Evolutionary conservation across 83 land plant species (phyloP), one percentile per base, ranked within the genome.

Genomic region (Picea abies): DNA sequence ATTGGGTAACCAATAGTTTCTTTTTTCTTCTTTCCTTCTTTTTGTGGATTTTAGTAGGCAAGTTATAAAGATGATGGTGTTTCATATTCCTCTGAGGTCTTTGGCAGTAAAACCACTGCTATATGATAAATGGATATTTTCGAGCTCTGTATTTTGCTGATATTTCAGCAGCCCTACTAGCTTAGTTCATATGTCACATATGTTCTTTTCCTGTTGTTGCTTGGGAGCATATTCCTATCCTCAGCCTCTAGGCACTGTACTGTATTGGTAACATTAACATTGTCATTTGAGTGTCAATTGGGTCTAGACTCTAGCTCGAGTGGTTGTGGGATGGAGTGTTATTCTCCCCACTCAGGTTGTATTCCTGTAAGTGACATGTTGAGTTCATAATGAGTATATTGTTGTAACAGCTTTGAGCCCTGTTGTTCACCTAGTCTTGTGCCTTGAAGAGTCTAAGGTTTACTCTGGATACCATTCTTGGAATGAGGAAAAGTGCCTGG

Each of bases 1-100:
- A 32, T 32, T 32, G 35, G 35, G 98, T 96, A 90, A 89, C 19
- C 61, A 39, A 1, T 71, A 73, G 23, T 73, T 73, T 39, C 58
- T 61, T 82, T 29, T 6, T 37, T 25, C 44, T 73, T 20, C 56
- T 61, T 79, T 29, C 19, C 29, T 25, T 56, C 10, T 44, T 22
- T 44, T 73, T 9, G 56, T 23, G 41, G 17, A 32, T 9, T 49
- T 44, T 39, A 3, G 77, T 73, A 17, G 23, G 44, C 44, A 41
- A 6, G 19, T 41, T 17, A 69, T 72, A 39, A 72, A 72, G n/a
- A 41, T 22, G n/a, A 68, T 1, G 12, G 25, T 10, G 9, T 41
- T 41, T 72, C 76, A 41, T 72, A 39, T n/a, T 72, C n/a, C 7
- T 19, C 39, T 8, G 29, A 73, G 58, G 77, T 73, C 77, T 44